These are phyloP conservation scores for Coccomyxa subellipsoidea DNA, from an alignment of 163 green algal species.

Conservation along the genomic window DNA sequence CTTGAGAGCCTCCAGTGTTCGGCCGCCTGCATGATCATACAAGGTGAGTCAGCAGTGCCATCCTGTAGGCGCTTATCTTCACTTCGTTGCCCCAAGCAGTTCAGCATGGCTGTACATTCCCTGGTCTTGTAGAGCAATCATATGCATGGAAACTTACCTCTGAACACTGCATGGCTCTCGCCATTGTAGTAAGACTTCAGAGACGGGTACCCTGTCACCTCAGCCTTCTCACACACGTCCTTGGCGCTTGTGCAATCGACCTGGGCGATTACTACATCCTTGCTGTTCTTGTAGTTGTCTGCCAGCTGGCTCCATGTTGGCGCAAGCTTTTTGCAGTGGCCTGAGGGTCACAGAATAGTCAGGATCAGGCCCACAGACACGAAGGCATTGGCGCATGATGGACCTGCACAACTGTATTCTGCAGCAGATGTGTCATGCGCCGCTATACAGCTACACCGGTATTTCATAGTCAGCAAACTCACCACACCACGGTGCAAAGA, in stretches of 20 bases:
- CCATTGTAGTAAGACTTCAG: conserved; percentile 5
- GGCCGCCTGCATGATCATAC: not conserved
- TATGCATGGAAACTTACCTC: not conserved
- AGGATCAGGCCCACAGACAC: not conserved
- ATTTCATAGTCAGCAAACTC: too few relatives aligned
- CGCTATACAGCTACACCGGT: too few relatives aligned
- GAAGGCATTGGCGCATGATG: not conserved
- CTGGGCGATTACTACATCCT: conserved; percentile 22
- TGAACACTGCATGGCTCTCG: not conserved
- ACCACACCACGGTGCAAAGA: conserved; percentile 73
- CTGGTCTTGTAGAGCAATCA: not conserved
- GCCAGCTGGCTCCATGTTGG: conserved; percentile 50
- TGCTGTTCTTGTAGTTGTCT: conserved; percentile 21
- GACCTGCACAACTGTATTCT: not conserved
- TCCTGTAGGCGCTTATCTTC: not conserved
- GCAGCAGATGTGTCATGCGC: not conserved
- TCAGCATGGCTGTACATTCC: too few relatives aligned
- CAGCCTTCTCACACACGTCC: conserved; percentile 2
- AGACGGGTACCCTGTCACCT: conserved; percentile 4
- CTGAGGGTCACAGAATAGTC: not conserved
- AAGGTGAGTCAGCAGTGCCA: not conserved
- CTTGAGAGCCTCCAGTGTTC: not conserved
- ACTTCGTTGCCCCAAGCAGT: not conserved
- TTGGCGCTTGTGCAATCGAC: conserved; percentile 26
- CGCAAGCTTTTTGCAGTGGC: conserved; percentile 62